Conservation (phyloP, 2,329 filamentous ascomycete genomes). For the Colletotrichum horii region DNA sequence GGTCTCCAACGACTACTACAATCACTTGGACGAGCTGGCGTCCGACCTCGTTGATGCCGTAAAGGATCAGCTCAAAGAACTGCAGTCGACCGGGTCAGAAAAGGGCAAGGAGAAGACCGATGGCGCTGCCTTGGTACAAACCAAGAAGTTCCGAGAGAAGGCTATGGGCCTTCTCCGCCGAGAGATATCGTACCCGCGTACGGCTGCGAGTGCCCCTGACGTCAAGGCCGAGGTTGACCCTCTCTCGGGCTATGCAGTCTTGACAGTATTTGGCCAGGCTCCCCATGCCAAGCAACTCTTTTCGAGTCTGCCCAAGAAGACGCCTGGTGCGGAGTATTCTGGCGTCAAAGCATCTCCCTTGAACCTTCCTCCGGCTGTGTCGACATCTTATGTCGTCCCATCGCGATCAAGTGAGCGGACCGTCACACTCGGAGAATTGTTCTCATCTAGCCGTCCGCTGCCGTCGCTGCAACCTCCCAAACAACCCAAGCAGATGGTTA, state of each 20-base stretch:
- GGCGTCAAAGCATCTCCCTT: neutral
- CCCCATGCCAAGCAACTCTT: constrained; percentile 80
- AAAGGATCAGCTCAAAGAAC: constrained; percentile 52
- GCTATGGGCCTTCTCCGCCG: constrained; percentile 67
- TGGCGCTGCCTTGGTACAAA: constrained; percentile 41
- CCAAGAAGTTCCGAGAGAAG: constrained; percentile 64
- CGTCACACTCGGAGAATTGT: constrained; percentile 75
- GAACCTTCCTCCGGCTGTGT: constrained; percentile 74
- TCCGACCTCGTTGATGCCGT: constrained; percentile 58
- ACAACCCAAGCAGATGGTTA: constrained; percentile 72
- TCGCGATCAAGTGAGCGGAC: constrained; percentile 49
- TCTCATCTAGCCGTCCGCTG: constrained; percentile 70
- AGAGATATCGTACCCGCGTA: constrained; percentile 58
- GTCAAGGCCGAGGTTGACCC: constrained; percentile 46
- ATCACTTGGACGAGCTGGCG: constrained; percentile 69
- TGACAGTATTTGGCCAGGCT: constrained; percentile 80
- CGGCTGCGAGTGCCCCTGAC: constrained; percentile 37
- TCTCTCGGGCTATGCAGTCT: constrained; percentile 51
- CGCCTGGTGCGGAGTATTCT: constrained; percentile 60
- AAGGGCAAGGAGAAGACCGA: constrained; percentile 34
- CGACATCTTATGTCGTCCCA: constrained; percentile 66
- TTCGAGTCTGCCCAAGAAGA: constrained; percentile 73
- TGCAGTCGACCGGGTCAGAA: constrained; percentile 38
- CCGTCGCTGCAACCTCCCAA: constrained; percentile 74
- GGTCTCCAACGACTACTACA: constrained; percentile 56